phyloP scores from a whole-genome alignment of 805 yeast species.

The Candida pseudoglaebosa region DNA sequence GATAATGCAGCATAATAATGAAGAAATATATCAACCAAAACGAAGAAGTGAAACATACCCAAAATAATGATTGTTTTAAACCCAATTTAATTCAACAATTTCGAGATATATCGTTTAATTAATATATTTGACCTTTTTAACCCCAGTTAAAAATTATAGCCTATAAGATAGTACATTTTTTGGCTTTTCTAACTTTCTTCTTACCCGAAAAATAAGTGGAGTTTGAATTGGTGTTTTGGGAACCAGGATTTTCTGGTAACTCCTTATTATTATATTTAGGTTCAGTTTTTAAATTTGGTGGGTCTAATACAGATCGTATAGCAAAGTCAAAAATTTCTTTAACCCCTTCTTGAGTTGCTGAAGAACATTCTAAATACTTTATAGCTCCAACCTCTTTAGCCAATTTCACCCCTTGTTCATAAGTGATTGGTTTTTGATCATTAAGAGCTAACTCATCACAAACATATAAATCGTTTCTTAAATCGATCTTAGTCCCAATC shows the following conservation, averaged over 20 bases:
- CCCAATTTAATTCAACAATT: too few relatives aligned
- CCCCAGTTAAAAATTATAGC: not conserved
- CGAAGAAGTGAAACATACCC: too few relatives aligned
- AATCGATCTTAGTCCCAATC: conserved; percentile 86
- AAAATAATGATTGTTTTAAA: too few relatives aligned
- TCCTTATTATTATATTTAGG: conserved; percentile 9
- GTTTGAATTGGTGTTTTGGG: not conserved
- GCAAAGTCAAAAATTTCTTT: conserved; percentile 82
- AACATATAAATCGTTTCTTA: conserved; percentile 78
- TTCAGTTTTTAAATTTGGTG: conserved; percentile 27
- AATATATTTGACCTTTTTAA: too few relatives aligned
- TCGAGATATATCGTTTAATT: too few relatives aligned
- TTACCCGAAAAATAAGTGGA: conserved; percentile 12
- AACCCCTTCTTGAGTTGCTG: conserved; percentile 83
- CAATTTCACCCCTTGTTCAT: conserved; percentile 58
- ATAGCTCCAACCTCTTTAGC: conserved; percentile 72
- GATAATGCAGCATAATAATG: too few relatives aligned
- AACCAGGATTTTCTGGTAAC: conserved; percentile 8
- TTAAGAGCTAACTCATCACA: conserved; percentile 62
- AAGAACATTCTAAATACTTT: conserved; percentile 82
- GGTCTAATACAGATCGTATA: conserved; percentile 61
- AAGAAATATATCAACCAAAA: too few relatives aligned
- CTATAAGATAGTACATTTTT: conserved; percentile 39
- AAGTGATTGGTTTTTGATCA: conserved; percentile 58
- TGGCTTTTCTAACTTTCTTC: conserved; percentile 31